phyloP scores from a whole-genome alignment of 2,329 filamentous ascomycete species.

The Epichloe gansuensis region DNA sequence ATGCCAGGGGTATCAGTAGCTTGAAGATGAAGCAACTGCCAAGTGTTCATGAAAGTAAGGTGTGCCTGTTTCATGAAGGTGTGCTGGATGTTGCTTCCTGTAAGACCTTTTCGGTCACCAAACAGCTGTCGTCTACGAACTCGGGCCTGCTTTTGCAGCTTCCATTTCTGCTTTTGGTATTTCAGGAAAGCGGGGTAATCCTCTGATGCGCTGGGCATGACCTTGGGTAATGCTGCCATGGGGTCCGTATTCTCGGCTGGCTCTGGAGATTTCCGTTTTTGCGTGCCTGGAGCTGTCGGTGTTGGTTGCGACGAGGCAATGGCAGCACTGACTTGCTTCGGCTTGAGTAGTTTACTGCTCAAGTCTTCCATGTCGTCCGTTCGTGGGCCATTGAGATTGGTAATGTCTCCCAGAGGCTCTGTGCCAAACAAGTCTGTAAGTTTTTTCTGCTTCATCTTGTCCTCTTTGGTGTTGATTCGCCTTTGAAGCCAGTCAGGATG shows the following conservation, averaged over 20 bases:
- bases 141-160: constrained; percentile 85
- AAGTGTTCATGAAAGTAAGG: constrained; percentile 77
- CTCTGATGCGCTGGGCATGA: constrained; percentile 72
- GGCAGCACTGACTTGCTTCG: constrained; percentile 42
- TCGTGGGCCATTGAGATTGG: constrained; percentile 44
- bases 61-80: constrained; percentile 88
- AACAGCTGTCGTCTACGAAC: constrained; percentile 80
- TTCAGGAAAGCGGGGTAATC: constrained; percentile 80
- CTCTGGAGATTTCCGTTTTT: constrained; percentile 65
- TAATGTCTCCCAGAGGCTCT: constrained; percentile 60
- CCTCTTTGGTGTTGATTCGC: constrained; percentile 87
- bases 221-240: constrained; percentile 66
- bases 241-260: constrained; percentile 58
- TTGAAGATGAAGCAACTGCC: constrained; percentile 84
- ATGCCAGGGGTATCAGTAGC: constrained; percentile 75
- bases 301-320: constrained; percentile 43
- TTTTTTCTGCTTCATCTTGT: constrained; percentile 97
- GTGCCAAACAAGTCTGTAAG: constrained; percentile 81
- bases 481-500: constrained; percentile 96
- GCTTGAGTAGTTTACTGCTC: constrained; percentile 53
- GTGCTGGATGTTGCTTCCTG: constrained; percentile 44
- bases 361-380: constrained; percentile 71
- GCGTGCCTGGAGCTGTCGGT: constrained; percentile 24
- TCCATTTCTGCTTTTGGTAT: constrained; percentile 99
- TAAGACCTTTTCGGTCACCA: constrained; percentile 56